Evolutionary conservation across 2,329 filamentous ascomycete species (phyloP).

Genomic region (Penicillium paneum): DNA sequence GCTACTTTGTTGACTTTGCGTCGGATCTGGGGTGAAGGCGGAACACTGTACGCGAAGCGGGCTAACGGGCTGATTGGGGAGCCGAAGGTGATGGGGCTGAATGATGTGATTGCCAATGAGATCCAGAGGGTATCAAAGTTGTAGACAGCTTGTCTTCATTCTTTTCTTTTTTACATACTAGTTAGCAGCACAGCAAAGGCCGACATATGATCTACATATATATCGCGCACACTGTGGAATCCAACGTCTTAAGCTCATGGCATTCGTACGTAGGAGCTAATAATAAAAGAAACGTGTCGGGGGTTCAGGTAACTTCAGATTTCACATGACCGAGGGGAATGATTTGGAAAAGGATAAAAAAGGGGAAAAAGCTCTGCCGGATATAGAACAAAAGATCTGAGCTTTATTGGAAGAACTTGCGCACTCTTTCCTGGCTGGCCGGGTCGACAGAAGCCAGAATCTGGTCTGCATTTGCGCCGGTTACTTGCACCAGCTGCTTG

Average conservation of each 20-base stretch:
- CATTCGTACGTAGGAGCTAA: constrained; percentile 9
- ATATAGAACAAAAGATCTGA: constrained; percentile 20
- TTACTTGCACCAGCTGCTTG: constrained; percentile 71
- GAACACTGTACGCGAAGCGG: constrained; percentile 65
- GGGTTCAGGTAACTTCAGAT: constrained; percentile 23
- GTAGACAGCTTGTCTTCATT: neutral
- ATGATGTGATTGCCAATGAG: constrained; percentile 42
- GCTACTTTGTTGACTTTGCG: constrained; percentile 60
- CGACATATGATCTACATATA: neutral
- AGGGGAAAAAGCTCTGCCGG: constrained; percentile 7
- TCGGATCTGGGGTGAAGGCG: constrained; percentile 70
- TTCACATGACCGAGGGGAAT: constrained; percentile 26
- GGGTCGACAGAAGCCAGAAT: constrained; percentile 71
- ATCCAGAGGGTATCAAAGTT: constrained; percentile 14
- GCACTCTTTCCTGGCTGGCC: constrained; percentile 76
- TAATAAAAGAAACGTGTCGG: constrained; percentile 21
- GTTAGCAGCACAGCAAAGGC: neutral
- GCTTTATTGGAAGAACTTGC: constrained; percentile 68
- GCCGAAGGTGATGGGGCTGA: constrained; percentile 53
- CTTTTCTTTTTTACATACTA: neutral
- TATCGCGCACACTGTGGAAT: neutral
- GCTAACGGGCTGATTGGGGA: constrained; percentile 62
- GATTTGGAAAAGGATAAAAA: constrained; percentile 16
- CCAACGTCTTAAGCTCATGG: constrained; percentile 8
- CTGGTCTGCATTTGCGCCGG: constrained; percentile 71